Conservation (phyloP, 805 yeast species). For the Saccharomyces eubayanus region DNA sequence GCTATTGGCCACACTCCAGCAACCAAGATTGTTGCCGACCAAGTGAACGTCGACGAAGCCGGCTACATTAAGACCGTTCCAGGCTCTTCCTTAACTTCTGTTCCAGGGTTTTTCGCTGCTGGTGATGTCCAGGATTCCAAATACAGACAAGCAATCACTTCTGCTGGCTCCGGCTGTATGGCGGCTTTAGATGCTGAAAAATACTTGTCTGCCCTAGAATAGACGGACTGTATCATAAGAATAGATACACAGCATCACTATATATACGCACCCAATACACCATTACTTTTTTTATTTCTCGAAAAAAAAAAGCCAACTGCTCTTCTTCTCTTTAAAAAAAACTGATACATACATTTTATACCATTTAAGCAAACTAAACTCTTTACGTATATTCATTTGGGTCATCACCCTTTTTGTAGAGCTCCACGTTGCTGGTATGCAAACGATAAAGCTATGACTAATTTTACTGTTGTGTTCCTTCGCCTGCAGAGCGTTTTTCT, state of each 20-base stretch:
- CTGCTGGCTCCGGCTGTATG: constrained; percentile 99
- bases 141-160: constrained; percentile 97
- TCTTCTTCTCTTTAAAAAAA: background rate
- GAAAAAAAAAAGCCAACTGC: background rate
- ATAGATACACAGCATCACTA: background rate
- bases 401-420: background rate
- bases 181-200: constrained; percentile 95
- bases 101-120: constrained; percentile 92
- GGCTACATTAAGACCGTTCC: constrained; percentile 88
- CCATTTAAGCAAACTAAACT: background rate
- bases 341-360: background rate
- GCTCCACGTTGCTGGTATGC: background rate
- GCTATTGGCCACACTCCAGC: constrained; percentile 98
- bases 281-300: background rate
- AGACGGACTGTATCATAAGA: constrained; percentile 3
- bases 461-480: background rate
- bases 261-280: background rate
- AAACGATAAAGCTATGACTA: background rate
- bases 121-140: constrained; percentile 97
- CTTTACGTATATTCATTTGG: background rate
- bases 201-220: constrained; percentile 55
- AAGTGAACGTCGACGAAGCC: constrained; percentile 72
- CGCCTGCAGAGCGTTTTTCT: background rate
- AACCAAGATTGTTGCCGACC: constrained; percentile 67
- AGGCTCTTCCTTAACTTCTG: constrained; percentile 78